Evolutionary conservation across 1,284 basidiomycete species (phyloP), one percentile per base, ranked within the genome.

Genomic region (Bjerkandera adusta): DNA sequence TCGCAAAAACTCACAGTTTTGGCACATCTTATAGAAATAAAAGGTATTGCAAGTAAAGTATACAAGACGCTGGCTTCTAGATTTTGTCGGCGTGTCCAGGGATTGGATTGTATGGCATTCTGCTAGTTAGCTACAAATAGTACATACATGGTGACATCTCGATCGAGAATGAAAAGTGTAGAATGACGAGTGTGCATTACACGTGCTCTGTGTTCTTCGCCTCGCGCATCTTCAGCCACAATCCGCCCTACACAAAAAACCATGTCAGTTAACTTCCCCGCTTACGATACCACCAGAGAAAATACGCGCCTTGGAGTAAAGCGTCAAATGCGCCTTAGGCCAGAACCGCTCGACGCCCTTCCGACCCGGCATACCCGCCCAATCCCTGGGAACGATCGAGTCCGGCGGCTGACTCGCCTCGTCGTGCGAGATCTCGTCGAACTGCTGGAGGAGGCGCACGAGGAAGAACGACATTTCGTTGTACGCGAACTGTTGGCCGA

Each of bases 401-500:
- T 56, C 59, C 1, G 60, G 54, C 5, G 65, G 58, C 39, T 71
- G 70, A 0, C 64, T 60, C 13, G 34, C 48, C 15, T 34, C 21
- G 5, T 69, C 67, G 11, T 57, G 59, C 2, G 64, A 66, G 6
- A 75, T 59, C 18, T 21, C 34, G 27, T 46, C 43, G 22, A 46
- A 49, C 25, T 30, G 33, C 44, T 83, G 79, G 7, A 75, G 56
- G 1, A 74, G 56, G 4, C 69, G 66, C 37, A 71, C 62, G 21
- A 73, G 50, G 52, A 69, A 63, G 59, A 71, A 73, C 2, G 67
- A 70, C 36, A 65, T 64, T 54, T 74, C 71, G 50, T 71, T 71
- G 58, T 70, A 69, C 32, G 71, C 72, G 52, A 71, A 72, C 59
- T 73, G 77, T 59, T 83, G 79, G 3, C 81, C 80, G 3, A 83